Evolutionary conservation across 2,329 filamentous ascomycete genomes (phyloP).

Genomic region (Fusarium sp.): DNA sequence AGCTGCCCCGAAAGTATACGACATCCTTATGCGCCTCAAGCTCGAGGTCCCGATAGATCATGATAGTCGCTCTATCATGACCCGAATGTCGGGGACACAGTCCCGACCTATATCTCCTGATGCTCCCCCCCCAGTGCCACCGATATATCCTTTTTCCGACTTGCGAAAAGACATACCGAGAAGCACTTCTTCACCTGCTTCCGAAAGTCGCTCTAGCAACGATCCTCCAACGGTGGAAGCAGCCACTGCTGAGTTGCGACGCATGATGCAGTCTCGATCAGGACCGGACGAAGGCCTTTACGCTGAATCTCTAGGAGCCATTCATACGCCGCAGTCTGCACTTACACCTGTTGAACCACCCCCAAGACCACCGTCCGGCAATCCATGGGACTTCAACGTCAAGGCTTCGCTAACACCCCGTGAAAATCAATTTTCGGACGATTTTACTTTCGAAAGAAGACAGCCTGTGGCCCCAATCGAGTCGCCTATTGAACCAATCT

Average conservation of each 20-base stretch:
- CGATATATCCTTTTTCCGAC: slow-evolving; percentile 38
- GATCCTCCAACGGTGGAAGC: slow-evolving; percentile 47
- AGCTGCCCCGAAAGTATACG: slow-evolving; percentile 61
- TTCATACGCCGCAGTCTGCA: slow-evolving; percentile 20
- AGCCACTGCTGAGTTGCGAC: slow-evolving; percentile 49
- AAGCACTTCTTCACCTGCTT: slow-evolving; percentile 21
- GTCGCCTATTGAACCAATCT: slow-evolving; percentile 40
- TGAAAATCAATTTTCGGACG: slow-evolving; percentile 39
- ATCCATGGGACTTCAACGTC: slow-evolving; percentile 57
- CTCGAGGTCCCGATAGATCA: slow-evolving; percentile 54
- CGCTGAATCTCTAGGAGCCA: slow-evolving; percentile 21
- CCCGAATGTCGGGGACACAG: slow-evolving; percentile 42
- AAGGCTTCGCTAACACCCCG: slow-evolving; percentile 33
- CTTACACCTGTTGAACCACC: slow-evolving; percentile 43
- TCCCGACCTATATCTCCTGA: slow-evolving; percentile 49
- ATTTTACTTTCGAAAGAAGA: slow-evolving; percentile 45
- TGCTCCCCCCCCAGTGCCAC: slow-evolving; percentile 44
- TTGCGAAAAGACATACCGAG: slow-evolving; percentile 23
- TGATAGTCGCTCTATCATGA: slow-evolving; percentile 47
- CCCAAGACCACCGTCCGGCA: slow-evolving; percentile 55
- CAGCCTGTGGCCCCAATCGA: slow-evolving; percentile 43
- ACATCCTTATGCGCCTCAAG: slow-evolving; percentile 67
- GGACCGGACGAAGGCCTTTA: slow-evolving; percentile 46
- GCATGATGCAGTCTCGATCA: slow-evolving; percentile 47
- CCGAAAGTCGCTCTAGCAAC: slow-evolving; percentile 25